Conservation (phyloP, 2,329 filamentous ascomycete species). For the Sporothrix dimorphospora region DNA sequence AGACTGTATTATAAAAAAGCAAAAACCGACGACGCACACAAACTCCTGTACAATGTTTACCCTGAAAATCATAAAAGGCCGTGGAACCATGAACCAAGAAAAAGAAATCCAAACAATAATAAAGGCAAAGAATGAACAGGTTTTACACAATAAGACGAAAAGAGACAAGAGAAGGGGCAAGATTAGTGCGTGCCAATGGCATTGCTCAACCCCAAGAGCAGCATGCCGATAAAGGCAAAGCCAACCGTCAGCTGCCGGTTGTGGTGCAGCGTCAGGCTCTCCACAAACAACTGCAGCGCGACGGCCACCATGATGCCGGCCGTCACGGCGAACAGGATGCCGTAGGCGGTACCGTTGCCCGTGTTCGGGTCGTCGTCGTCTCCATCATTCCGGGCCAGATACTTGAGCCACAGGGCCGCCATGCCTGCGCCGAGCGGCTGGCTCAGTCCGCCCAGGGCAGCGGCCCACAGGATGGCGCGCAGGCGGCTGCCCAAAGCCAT, state of each 20-base stretch:
- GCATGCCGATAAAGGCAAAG: conserved; percentile 86
- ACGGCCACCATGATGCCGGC: conserved; percentile 96
- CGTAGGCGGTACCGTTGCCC: conserved; percentile 66
- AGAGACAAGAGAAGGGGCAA: not conserved
- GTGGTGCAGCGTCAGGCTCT: conserved; percentile 82
- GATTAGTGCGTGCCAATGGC: conserved; percentile 67
- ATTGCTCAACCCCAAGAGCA: conserved; percentile 79
- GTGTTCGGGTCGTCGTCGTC: conserved; percentile 63
- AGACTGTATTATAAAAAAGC: not conserved
- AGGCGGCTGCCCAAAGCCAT: conserved; percentile 81
- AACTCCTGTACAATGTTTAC: not conserved
- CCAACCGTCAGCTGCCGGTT: conserved; percentile 74
- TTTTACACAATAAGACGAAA: too few relatives aligned
- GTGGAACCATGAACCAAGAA: not conserved
- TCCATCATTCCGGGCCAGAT: conserved; percentile 58
- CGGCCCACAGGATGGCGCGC: conserved; percentile 83
- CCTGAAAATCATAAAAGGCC: not conserved
- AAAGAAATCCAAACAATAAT: not conserved
- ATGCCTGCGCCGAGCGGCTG: conserved; percentile 85
- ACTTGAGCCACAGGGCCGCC: conserved; percentile 83
- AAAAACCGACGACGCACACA: not conserved
- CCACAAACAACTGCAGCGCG: conserved; percentile 83
- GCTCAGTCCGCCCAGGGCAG: conserved; percentile 79
- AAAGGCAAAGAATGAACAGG: not conserved
- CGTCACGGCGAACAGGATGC: conserved; percentile 83